Conservation (phyloP, 2,329 filamentous ascomycete genomes). For the Diplodia corticola region DNA sequence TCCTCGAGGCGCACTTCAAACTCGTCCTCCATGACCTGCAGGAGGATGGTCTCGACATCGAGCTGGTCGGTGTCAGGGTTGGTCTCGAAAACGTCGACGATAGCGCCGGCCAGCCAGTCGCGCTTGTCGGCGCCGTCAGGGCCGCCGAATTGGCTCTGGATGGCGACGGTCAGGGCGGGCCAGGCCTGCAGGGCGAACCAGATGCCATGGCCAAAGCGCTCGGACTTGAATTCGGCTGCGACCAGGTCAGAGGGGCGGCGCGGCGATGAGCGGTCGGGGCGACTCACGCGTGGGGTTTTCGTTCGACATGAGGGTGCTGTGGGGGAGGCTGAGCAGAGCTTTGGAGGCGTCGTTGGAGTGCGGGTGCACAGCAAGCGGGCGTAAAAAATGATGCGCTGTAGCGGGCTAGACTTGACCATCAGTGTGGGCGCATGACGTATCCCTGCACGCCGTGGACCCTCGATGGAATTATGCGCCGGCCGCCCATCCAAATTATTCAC, state of each 20-base stretch:
- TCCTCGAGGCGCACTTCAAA: conserved; percentile 94
- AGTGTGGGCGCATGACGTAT: conserved; percentile 7
- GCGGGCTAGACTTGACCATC: conserved; percentile 9
- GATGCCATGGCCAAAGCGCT: conserved; percentile 74
- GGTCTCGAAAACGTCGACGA: conserved; percentile 72
- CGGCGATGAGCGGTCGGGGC: conserved; percentile 1
- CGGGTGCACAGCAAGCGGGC: background rate
- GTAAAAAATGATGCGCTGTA: conserved; percentile 13
- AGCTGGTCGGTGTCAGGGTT: conserved; percentile 65
- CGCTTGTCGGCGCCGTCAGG: conserved; percentile 81
- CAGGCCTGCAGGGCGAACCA: conserved; percentile 84
- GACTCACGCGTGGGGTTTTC: conserved; percentile 18
- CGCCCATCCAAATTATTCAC: conserved; percentile 11
- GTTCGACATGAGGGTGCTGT: conserved; percentile 13
- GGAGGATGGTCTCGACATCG: conserved; percentile 79
- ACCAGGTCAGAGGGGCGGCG: conserved; percentile 18
- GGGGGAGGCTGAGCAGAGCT: background rate
- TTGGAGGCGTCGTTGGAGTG: background rate
- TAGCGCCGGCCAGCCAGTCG: conserved; percentile 90
- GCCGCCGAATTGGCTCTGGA: conserved; percentile 86
- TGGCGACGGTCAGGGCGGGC: conserved; percentile 83
- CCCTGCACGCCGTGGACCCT: conserved; percentile 2
- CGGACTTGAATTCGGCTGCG: conserved; percentile 21
- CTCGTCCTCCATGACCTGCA: conserved; percentile 93
- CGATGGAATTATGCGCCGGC: background rate